phyloP scores from a whole-genome alignment of 495 filamentous ascomycete genomes.

The Lophiotrema nucula region DNA sequence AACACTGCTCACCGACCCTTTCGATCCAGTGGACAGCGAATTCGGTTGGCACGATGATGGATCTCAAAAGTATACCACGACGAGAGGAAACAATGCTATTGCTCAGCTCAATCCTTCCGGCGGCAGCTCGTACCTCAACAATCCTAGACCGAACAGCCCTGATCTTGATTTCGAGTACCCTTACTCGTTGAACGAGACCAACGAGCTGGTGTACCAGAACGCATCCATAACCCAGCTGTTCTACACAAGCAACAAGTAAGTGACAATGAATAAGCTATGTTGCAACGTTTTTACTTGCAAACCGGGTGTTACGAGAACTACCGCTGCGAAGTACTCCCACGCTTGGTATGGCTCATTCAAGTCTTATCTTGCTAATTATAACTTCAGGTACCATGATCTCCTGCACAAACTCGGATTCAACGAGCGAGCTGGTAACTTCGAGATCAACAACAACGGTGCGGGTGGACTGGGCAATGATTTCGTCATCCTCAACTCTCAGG shows the following conservation, averaged over 20 bases:
- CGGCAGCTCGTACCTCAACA: slow-evolving; percentile 42
- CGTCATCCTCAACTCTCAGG: slow-evolving; percentile 55
- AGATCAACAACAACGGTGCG: slow-evolving; percentile 50
- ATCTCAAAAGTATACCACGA: slow-evolving; percentile 42
- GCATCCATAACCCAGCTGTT: slow-evolving; percentile 54
- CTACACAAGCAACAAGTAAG: slow-evolving; percentile 54
- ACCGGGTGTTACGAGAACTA: too few relatives aligned
- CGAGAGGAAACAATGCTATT: slow-evolving; percentile 50
- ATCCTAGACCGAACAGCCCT: slow-evolving; percentile 44
- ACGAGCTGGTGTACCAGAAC: slow-evolving; percentile 42
- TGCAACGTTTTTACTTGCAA: too few relatives aligned
- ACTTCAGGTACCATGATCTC: slow-evolving; percentile 56
- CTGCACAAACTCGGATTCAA: slow-evolving; percentile 55
- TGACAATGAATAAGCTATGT: too few relatives aligned
- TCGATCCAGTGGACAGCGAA: slow-evolving; percentile 40
- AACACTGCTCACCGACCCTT: slow-evolving; percentile 42
- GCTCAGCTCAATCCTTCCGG: slow-evolving; percentile 16
- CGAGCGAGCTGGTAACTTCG: slow-evolving; percentile 56
- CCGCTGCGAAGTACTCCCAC: too few relatives aligned
- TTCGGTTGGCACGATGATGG: slow-evolving; percentile 49
- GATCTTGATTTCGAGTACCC: slow-evolving; percentile 45
- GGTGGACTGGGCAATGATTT: slow-evolving; percentile 50
- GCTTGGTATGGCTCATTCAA: too few relatives aligned
- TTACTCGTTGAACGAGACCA: slow-evolving; percentile 39
- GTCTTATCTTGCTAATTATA: too few relatives aligned